A percentile compares a stretch with the other conserved stretches of the same genome.
Conservation (phyloP, 352 stramenopile species). For the Phytophthora tubulina region DNA sequence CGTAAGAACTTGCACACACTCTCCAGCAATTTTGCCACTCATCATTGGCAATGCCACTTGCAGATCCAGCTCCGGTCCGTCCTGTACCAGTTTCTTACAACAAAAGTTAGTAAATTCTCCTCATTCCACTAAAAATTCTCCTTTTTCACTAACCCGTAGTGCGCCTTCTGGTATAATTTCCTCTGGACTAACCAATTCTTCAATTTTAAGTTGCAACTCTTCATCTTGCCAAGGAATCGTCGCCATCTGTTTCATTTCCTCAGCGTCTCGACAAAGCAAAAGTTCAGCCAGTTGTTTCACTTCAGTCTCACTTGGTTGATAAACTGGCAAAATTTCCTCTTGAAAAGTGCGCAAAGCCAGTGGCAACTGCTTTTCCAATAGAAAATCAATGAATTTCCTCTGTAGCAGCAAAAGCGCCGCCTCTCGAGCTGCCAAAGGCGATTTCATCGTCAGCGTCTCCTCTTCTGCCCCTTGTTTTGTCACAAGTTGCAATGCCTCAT, state of each 20-base stretch:
- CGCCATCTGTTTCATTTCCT: conserved; percentile 47
- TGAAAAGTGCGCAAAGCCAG: conserved; percentile 69
- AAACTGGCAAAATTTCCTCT: conserved; percentile 68
- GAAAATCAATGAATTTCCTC: conserved; percentile 70
- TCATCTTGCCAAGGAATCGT: conserved; percentile 55
- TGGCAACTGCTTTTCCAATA: conserved; percentile 51
- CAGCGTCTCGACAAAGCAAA: conserved; percentile 61
- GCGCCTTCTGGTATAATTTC: conserved; percentile 73
- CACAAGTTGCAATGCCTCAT: conserved; percentile 61
- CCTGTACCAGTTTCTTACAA: conserved; percentile 56
- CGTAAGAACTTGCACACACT: conserved; percentile 56
- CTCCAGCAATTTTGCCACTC: conserved; percentile 30
- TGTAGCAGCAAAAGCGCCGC: conserved; percentile 67
- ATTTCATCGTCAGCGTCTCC: conserved; percentile 54
- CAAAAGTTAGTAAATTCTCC: background rate
- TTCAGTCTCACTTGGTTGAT: conserved; percentile 55
- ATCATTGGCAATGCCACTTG: conserved; percentile 21
- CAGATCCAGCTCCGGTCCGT: conserved; percentile 32
- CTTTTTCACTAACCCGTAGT: conserved; percentile 49
- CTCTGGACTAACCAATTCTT: conserved; percentile 67
- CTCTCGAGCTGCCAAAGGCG: conserved; percentile 43
- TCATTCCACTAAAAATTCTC: background rate
- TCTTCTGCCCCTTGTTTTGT: conserved; percentile 1
- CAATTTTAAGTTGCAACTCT: conserved; percentile 57
- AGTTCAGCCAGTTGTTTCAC: conserved; percentile 63